Base-by-base conservation (phyloP, 768 basidiomycete species). In the Suillus subaureus region DNA sequence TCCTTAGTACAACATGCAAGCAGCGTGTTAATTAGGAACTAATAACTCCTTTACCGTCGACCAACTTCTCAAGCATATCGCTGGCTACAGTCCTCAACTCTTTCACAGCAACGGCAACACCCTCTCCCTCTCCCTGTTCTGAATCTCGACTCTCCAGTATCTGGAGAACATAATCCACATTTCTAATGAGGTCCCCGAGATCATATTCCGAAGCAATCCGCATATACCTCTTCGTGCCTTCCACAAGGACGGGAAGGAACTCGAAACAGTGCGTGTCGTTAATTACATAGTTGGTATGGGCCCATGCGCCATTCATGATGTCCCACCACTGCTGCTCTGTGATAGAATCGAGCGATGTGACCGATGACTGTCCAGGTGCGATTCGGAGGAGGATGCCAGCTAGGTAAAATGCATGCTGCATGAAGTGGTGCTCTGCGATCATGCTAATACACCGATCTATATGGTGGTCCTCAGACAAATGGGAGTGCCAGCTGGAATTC, bases 211-310 rank as follows among this genome's bases (percentile, higher is more conserved):
- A 2, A 26, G 15, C 7, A 15, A 16, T 8, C 7, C 28, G 26
- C 15, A 51, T 51, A 16, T 47, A 6, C 45, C 12, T 47, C n/a
- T 18, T 52, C 28, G 51, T 31, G 16, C 51, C 16, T 31, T 52
- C 51, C 16, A 52, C 51, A 52, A 52, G 51, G 28, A 31, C 28
- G 28, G 51, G 28, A 31, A 52, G 51, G 51, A 31, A 18, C 51
- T 52, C 16, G 16, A 31, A 28, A 28, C 51, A 31, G 16, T 31
- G 16, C 18, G 31, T 52, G 28, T 52, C 51, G 6, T 15, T 2
- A 15, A 7, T 6, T 13, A 3, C 3, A 23, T 2, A 2, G 1
- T 1, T 0, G 45, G n/a, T 12, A 2, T 1, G 0, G n/a, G 0
- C 0, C 47, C 47, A 49, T 49, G 47, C 47, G 2, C 0, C 0